These are phyloP conservation scores for Cinnamomum micranthum DNA, from an alignment of 164 flowering plant species.

Conservation along the genomic window DNA sequence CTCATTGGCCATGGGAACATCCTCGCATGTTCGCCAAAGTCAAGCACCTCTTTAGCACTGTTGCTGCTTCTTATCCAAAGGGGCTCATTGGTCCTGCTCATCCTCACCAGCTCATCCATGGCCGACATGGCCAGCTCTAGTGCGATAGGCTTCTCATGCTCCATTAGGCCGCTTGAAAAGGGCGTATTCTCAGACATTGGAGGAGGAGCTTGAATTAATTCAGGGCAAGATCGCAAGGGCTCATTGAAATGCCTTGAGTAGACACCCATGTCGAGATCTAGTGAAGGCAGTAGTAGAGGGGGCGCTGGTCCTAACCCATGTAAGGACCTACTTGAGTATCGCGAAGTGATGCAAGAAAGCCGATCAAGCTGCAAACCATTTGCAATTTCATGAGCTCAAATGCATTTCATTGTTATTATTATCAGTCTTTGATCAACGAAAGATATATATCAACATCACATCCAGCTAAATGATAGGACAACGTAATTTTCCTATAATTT, in stretches of 20 bases:
- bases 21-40: slow-evolving; percentile 62
- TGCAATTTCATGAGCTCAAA: background rate
- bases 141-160: slow-evolving; percentile 74
- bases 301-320: slow-evolving; percentile 36
- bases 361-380: slow-evolving; percentile 63
- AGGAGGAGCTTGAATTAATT: slow-evolving; percentile 35
- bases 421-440: no score
- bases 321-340: slow-evolving; percentile 46
- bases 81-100: slow-evolving; percentile 55
- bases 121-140: slow-evolving; percentile 64
- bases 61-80: slow-evolving; percentile 57
- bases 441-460: no score
- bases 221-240: slow-evolving; percentile 27
- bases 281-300: slow-evolving; percentile 43
- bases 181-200: slow-evolving; percentile 32
- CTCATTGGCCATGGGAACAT: slow-evolving; percentile 64
- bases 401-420: background rate
- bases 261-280: slow-evolving; percentile 73
- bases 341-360: slow-evolving; percentile 47
- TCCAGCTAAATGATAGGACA: no score
- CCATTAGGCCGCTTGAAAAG: slow-evolving; percentile 33
- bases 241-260: slow-evolving; percentile 60
- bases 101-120: slow-evolving; percentile 58
- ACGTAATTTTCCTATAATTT: no score
- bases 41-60: slow-evolving; percentile 44